phyloP scores from a whole-genome alignment of 345 rosid genomes.

The Toxicodendron radicans region DNA sequence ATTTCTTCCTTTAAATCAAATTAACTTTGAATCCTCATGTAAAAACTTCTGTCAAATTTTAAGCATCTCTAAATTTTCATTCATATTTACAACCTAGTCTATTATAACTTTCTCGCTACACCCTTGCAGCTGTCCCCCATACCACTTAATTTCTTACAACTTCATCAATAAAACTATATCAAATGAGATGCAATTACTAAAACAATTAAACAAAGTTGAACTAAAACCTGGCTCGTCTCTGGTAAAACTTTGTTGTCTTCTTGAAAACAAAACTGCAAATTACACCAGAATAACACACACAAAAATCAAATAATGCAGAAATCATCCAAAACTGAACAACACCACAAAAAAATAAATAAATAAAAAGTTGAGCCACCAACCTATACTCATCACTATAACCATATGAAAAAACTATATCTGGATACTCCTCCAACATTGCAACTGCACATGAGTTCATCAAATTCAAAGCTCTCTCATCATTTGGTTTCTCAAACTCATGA shows the following conservation, averaged over 20 bases:
- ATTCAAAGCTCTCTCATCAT: slow-evolving; percentile 58
- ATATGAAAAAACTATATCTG: slow-evolving; percentile 76
- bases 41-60: no score
- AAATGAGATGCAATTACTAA: not conserved
- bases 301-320: not conserved
- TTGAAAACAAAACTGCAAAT: slow-evolving; percentile 73
- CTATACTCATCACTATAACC: slow-evolving; percentile 80
- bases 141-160: not conserved
- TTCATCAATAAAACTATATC: not conserved
- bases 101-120: not conserved
- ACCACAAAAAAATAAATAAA: not conserved
- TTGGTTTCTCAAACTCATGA: slow-evolving; percentile 78
- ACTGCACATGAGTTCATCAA: slow-evolving; percentile 76
- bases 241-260: slow-evolving; percentile 76
- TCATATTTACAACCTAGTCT: no score
- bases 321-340: not conserved
- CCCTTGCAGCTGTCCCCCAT: not conserved
- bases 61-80: no score
- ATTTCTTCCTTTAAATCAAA: no score
- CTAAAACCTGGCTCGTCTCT: slow-evolving; percentile 76
- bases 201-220: not conserved
- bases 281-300: slow-evolving; percentile 1
- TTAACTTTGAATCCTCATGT: no score
- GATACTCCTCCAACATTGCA: slow-evolving; percentile 65
- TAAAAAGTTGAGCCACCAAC: slow-evolving; percentile 28